Evolutionary conservation across 805 yeast genomes (phyloP).

Genomic region (Tetrapisispora taiwanensis): DNA sequence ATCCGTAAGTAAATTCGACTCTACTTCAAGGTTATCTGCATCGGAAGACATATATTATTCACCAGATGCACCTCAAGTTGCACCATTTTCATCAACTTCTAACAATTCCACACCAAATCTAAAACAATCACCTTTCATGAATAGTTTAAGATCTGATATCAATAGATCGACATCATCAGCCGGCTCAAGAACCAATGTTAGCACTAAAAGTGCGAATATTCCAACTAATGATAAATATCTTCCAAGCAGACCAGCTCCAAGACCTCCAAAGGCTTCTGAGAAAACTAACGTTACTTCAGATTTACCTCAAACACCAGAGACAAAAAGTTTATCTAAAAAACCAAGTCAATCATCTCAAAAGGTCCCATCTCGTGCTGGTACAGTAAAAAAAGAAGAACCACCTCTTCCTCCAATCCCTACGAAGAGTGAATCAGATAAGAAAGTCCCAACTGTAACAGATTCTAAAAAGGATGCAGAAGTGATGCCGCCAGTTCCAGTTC

Average conservation of each 20-base stretch:
- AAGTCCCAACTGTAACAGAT: constrained; percentile 1
- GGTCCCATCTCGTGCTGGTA: constrained; percentile 9
- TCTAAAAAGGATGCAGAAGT: not conserved
- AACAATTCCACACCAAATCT: constrained; percentile 5
- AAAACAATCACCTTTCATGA: constrained; percentile 2
- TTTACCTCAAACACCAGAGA: constrained; percentile 4
- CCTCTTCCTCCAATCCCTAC: constrained; percentile 20
- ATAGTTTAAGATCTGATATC: not conserved
- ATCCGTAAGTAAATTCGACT: constrained; percentile 10
- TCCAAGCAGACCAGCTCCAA: constrained; percentile 62
- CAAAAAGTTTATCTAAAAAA: not conserved
- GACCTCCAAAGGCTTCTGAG: constrained; percentile 34
- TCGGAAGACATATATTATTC: constrained; percentile 8
- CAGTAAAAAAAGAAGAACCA: constrained; percentile 16
- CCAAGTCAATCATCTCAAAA: constrained; percentile 4
- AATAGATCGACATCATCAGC: constrained; percentile 1
- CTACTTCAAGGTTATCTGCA: constrained; percentile 24
- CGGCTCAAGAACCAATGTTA: not conserved
- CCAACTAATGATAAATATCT: constrained; percentile 33
- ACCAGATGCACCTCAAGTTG: constrained; percentile 12
- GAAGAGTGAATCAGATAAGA: not conserved
- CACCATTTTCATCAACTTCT: constrained; percentile 4
- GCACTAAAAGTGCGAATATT: not conserved
- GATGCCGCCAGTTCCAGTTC: constrained; percentile 26
- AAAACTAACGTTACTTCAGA: not conserved